Conservation (phyloP, 129 eudicot species). For the Ambrosia artemisiifolia region DNA sequence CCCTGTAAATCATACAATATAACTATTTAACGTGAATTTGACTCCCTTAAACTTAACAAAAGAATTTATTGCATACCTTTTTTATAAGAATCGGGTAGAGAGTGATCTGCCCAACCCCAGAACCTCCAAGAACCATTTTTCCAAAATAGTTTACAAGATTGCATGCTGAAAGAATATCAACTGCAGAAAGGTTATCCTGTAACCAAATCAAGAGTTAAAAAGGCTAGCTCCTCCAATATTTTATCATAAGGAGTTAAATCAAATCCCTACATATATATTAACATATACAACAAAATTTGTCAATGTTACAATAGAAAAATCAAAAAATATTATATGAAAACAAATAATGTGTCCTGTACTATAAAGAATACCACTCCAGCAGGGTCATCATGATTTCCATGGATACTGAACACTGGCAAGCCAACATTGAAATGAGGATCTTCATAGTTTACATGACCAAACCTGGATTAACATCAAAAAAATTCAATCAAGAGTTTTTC, state of each 20-base stretch:
- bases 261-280: neutral
- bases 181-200: constrained; percentile 99
- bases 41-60: constrained; percentile 1
- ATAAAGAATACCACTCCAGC: constrained; percentile 89
- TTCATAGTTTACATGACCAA: constrained; percentile 97
- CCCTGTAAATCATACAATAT: constrained; percentile 47
- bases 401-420: constrained; percentile 97
- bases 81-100: constrained; percentile 85
- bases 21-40: neutral
- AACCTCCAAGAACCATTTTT: constrained; percentile 93
- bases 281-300: neutral
- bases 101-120: constrained; percentile 97
- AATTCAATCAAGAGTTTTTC: neutral
- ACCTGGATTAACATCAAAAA: constrained; percentile 41
- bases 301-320: neutral
- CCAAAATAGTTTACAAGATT: constrained; percentile 99
- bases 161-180: constrained; percentile 98
- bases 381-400: constrained; percentile 99
- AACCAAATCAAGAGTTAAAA: constrained; percentile 30
- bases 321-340: neutral
- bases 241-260: neutral
- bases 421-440: constrained; percentile 99
- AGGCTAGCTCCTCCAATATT: neutral
- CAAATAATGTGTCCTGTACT: constrained; percentile 9
- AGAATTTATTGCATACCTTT: constrained; percentile 52